These are phyloP conservation scores for Xylariaceae sp. DNA, from an alignment of 2,329 filamentous ascomycete species.

Conservation along the genomic window DNA sequence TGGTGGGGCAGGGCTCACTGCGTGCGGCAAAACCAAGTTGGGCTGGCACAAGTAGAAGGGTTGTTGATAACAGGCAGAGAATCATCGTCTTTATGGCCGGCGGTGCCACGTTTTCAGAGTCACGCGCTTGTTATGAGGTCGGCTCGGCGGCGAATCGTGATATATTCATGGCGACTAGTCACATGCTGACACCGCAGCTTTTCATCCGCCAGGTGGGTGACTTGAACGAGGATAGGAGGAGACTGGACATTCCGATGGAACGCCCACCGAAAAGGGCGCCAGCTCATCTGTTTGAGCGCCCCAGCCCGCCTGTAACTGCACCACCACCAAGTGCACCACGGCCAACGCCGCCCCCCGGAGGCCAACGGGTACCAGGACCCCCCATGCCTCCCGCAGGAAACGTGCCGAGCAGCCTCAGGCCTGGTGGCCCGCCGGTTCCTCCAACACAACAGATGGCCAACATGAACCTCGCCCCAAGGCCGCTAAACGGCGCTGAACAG, in stretches of 20 bases:
- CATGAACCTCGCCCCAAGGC: slow-evolving; percentile 44
- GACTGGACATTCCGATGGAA: slow-evolving; percentile 75
- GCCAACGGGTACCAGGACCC: slow-evolving; percentile 28
- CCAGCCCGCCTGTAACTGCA: slow-evolving; percentile 41
- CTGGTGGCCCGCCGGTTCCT: slow-evolving; percentile 31
- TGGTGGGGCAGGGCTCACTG: slow-evolving; percentile 65
- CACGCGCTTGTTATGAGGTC: slow-evolving; percentile 82
- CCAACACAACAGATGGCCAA: slow-evolving; percentile 52
- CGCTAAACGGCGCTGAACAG: slow-evolving; percentile 22
- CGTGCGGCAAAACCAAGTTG: slow-evolving; percentile 91
- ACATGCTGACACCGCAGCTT: slow-evolving; percentile 82
- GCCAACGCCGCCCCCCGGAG: slow-evolving; percentile 27
- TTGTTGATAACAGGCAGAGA: slow-evolving; percentile 77
- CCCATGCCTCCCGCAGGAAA: slow-evolving; percentile 30
- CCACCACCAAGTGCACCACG: slow-evolving; percentile 25
- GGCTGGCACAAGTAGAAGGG: slow-evolving; percentile 74
- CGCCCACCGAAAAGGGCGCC: slow-evolving; percentile 76
- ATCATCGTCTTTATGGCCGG: slow-evolving; percentile 93
- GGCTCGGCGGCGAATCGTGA: slow-evolving; percentile 68
- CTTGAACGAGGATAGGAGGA: slow-evolving; percentile 66
- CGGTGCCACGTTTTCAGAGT: slow-evolving; percentile 88
- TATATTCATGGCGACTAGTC: slow-evolving; percentile 80
- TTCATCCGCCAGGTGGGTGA: slow-evolving; percentile 81
- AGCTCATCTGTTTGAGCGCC: slow-evolving; percentile 74
- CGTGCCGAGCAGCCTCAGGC: slow-evolving; percentile 33